Evolutionary conservation across 768 basidiomycete species (phyloP).

Genomic region (Pisolithus tinctorius): DNA sequence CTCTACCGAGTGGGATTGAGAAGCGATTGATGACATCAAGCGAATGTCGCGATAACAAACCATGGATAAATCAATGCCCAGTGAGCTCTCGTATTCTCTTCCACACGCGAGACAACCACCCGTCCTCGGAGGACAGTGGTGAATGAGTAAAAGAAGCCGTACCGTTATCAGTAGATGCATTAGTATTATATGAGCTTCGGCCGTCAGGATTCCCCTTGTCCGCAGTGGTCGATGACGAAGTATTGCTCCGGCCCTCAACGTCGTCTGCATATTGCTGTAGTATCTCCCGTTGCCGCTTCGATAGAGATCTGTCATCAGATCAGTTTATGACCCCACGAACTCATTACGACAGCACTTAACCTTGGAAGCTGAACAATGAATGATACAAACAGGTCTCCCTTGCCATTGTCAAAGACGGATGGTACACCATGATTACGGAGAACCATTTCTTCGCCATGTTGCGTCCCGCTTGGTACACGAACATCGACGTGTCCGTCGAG

Average conservation of each 20-base stretch:
- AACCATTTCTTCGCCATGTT: constrained; percentile 96
- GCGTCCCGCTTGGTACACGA: constrained; percentile 85
- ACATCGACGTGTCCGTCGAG: constrained; percentile 95
- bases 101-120: constrained; percentile 68
- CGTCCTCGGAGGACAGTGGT: constrained; percentile 46
- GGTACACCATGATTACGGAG: constrained; percentile 80
- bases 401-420: constrained; percentile 49
- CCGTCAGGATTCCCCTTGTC: constrained; percentile 16
- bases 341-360: constrained; percentile 39
- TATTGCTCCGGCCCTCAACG: constrained; percentile 59
- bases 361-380: constrained; percentile 88
- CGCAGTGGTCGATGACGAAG: constrained; percentile 6
- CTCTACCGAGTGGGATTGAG: constrained; percentile 26
- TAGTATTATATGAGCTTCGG: constrained; percentile 13
- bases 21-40: constrained; percentile 16
- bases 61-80: constrained; percentile 59
- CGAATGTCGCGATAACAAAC: constrained; percentile 31
- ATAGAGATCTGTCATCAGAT: constrained; percentile 55
- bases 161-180: constrained; percentile 53
- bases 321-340: too few relatives aligned
- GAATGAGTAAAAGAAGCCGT: constrained; percentile 61
- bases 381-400: constrained; percentile 83
- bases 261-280: constrained; percentile 90
- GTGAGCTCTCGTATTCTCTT: constrained; percentile 62
- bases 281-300: constrained; percentile 78